Evolutionary conservation across 768 basidiomycete genomes (phyloP), one percentile per base, ranked within the genome.

Genomic region (Paxillus ammoniavirescens): DNA sequence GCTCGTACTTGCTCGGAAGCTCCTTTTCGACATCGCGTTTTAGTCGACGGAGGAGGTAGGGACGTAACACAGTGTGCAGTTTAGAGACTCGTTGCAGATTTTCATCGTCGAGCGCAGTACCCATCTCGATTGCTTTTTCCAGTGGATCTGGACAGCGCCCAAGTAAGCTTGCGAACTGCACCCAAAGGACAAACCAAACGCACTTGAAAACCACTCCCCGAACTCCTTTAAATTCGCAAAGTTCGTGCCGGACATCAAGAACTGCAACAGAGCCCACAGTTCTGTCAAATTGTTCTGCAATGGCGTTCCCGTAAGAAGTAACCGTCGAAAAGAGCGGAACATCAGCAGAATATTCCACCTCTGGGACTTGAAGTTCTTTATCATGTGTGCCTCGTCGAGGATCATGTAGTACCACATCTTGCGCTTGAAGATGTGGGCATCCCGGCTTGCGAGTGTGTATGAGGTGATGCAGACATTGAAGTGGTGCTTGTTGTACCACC

Each of bases 11-110:
- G 73, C 87, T 92, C 0, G 97, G 97, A 5, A 99, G 76, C 60
- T 93, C 89, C 69, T 91, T 93, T 73, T 98, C 94, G 14, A 99
- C 97, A 64, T 98, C 95, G n/a, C 89, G 84, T 69, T 99, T 98
- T 54, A 98, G 79, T n/a, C 97, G 85, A 12, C 97, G 87, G 10
- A 98, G 84, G 17, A 98, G 82, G 72, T 97, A 98, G 0, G 97
- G 97, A 31, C 94, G 87, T n/a, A 99, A 75, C 45, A 99, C 95
- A 0, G 84, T 87, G 64, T 97, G 94, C n/a, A 97, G 77, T 62
- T 94, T 93, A 28, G 85, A 73, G 8, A 96, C 84, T 5, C 91
- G 88, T 59, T 88, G 89, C 72, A 89, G 75, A 0, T 84, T 93
- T 60, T 96, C 93, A 50, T 90, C 87, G 55, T 94, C 90, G 49